Base-by-base conservation (phyloP, 257 asterid species). In the Scutellaria barbata region DNA sequence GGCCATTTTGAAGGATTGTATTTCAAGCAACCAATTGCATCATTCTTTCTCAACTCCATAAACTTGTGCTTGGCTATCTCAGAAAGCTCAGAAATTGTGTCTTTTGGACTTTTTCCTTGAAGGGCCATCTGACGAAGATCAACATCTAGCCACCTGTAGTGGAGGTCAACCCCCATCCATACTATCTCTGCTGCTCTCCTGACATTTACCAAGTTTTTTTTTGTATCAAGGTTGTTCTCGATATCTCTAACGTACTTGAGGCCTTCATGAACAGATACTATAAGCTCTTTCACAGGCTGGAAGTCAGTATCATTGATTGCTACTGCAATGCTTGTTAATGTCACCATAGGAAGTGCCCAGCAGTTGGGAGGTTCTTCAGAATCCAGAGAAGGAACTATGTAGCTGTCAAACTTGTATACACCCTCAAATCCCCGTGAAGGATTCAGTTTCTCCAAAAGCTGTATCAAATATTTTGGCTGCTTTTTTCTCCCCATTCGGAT, bases 271-370 rank as follows among this genome's bases (percentile, higher is more conserved):
- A 86, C 87, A 16, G 85, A 57, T 10, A 71, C 75, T 46, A 81
- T 74, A 39, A 92, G 63, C 70, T 83, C 80, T 69, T 86, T 88
- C 40, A 66, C 66, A 1, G 68, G 47, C 57, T 63, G 73, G 42
- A 52, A 74, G 65, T 83, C 79, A 1, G 63, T 63, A 30, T 65
- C 48, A 5, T 83, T 80, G 12, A 80, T 79, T 16, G 98, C 88
- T 6, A 86, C 76, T 9, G 96, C 96, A 60, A 90, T 88, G 90
- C 96, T 86, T 57, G 95, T 77, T 67, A 92, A 69, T 13, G 98
- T 89, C 66, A 81, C 96, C 62, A 90, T 88, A 9, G 98, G 96
- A 42, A 92, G 96, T 46, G 96, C 94, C 96, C 98, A 92, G 80
- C 92, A 77, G 66, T 88, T 80, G 5, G 88, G 92, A 64, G 96